phyloP scores from a whole-genome alignment of 2,329 filamentous ascomycete species.

The Nannizzia gypsea region DNA sequence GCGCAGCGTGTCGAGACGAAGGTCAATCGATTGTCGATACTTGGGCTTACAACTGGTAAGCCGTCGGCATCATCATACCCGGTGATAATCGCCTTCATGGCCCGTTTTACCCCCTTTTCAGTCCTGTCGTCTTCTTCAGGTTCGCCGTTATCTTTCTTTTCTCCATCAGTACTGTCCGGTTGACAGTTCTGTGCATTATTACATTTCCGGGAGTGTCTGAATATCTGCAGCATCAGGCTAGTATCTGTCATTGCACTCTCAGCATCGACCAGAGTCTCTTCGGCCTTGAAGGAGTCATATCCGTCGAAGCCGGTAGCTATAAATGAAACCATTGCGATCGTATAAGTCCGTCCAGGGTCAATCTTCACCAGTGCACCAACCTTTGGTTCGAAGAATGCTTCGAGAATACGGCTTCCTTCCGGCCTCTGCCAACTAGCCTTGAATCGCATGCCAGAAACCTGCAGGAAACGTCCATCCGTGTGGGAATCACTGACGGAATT shows the following conservation, averaged over 20 bases:
- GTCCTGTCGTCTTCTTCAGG: neutral
- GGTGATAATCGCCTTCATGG: neutral
- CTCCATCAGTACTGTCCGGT: neutral
- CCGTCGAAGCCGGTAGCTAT: neutral
- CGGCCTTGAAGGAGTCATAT: neutral
- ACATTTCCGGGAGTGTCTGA: neutral
- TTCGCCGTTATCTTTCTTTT: neutral
- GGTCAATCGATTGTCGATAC: neutral
- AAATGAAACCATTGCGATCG: neutral
- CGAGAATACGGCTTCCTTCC: neutral
- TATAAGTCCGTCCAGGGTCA: neutral
- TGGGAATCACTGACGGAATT: neutral
- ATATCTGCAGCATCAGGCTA: neutral
- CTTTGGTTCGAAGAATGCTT: neutral
- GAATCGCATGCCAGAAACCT: neutral
- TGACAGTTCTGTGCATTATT: neutral
- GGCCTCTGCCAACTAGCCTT: neutral
- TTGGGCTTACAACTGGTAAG: neutral
- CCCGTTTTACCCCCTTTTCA: neutral
- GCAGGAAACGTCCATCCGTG: neutral
- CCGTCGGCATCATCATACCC: neutral
- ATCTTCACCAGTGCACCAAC: neutral
- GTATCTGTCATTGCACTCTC: conserved; percentile 2
- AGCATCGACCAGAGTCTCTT: neutral
- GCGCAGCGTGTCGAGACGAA: neutral